phyloP scores from a whole-genome alignment of 75 land plant species.

The Pinus taeda region DNA sequence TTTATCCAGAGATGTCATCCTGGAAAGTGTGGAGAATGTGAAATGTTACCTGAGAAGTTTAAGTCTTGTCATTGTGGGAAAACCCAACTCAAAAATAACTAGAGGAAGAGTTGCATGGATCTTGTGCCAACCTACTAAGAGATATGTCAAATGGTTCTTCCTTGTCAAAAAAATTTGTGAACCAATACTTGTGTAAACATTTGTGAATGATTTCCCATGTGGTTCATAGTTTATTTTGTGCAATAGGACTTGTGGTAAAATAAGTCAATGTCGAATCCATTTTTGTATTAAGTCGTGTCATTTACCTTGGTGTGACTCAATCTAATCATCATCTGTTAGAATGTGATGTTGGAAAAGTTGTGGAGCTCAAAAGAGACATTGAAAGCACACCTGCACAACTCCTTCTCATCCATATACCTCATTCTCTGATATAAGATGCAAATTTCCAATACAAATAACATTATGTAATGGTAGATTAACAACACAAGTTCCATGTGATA shows the following conservation, averaged over 20 bases:
- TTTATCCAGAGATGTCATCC: too few species aligned
- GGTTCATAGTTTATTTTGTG: constrained; percentile 93
- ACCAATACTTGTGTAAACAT: constrained; percentile 65
- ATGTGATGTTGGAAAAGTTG: constrained; percentile 83
- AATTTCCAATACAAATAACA: constrained; percentile 65
- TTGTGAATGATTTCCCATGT: constrained; percentile 85
- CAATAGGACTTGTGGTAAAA: constrained; percentile 89
- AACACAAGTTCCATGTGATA: constrained; percentile 83
- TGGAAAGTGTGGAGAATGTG: too few species aligned
- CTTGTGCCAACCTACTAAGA: constrained; percentile 74
- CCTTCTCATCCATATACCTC: constrained; percentile 69
- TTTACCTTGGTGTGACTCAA: constrained; percentile 71
- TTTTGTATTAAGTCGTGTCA: constrained; percentile 87
- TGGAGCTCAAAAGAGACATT: constrained; percentile 94
- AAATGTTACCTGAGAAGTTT: constrained; percentile 45
- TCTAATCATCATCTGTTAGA: constrained; percentile 14
- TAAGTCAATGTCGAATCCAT: constrained; percentile 92
- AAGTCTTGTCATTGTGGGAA: constrained; percentile 85
- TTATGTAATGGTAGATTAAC: constrained; percentile 82
- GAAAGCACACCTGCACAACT: constrained; percentile 83
- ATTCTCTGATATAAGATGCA: constrained; percentile 87
- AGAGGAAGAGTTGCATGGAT: constrained; percentile 80
- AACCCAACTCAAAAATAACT: constrained; percentile 25
- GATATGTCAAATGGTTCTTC: constrained; percentile 56
- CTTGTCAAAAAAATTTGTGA: constrained; percentile 69